These are phyloP conservation scores for Sabuloglossum arenarium DNA, from an alignment of 495 filamentous ascomycete species.

Conservation along the genomic window DNA sequence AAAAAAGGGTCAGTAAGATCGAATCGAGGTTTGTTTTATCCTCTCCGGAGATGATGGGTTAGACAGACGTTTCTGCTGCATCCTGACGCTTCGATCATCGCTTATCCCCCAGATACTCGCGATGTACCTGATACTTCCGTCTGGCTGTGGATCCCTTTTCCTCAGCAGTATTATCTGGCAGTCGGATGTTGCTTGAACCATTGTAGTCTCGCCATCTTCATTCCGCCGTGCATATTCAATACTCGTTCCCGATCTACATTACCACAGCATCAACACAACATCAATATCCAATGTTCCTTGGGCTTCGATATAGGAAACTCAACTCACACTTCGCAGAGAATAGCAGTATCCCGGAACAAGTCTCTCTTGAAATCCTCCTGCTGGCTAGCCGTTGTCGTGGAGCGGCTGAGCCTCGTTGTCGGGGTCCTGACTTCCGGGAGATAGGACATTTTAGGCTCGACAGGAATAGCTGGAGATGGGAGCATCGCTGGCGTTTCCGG, in stretches of 20 bases:
- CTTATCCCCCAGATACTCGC: constrained; percentile 20
- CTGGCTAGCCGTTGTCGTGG: constrained; percentile 3
- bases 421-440: neutral
- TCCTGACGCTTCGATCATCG: constrained; percentile 16
- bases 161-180: constrained; percentile 13
- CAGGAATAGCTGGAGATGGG: neutral
- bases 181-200: neutral
- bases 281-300: neutral
- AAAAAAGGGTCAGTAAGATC: neutral
- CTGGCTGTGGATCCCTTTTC: constrained; percentile 11
- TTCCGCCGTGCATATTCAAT: constrained; percentile 17
- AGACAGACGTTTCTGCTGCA: constrained; percentile 16
- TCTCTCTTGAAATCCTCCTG: constrained; percentile 15
- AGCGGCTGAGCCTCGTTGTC: neutral
- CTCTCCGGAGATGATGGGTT: neutral
- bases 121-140: constrained; percentile 11
- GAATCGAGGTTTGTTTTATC: neutral
- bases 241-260: constrained; percentile 7
- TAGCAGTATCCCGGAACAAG: constrained; percentile 18
- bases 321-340: constrained; percentile 19
- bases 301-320: neutral
- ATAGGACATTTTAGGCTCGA: neutral
- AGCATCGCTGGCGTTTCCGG: neutral
- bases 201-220: constrained; percentile 12
- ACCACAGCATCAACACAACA: neutral